A percentile compares a stretch with the other conserved stretches of the same genome.
Conservation (phyloP, 805 yeast genomes). For the Wickerhamomyces sydowiorum region DNA sequence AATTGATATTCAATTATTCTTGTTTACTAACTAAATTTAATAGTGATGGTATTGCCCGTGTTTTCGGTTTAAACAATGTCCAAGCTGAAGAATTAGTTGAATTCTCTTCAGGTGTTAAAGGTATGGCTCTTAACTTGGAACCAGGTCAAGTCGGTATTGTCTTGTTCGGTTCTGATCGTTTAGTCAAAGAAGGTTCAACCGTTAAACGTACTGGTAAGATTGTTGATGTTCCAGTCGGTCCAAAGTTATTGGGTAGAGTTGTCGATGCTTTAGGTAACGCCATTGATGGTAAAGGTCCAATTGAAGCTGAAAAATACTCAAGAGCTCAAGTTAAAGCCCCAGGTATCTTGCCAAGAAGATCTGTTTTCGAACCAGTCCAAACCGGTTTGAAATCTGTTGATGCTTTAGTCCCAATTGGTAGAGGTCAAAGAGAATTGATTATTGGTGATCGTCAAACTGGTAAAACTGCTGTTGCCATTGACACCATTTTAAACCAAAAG, state of each 20-base stretch:
- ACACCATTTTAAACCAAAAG: conserved; percentile 98
- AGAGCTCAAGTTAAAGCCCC: conserved; percentile 99
- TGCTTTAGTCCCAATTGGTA: conserved; percentile 98
- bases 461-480: conserved; percentile 98
- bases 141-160: conserved; percentile 99
- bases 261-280: conserved; percentile 99
- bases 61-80: conserved; percentile 98
- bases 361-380: conserved; percentile 99
- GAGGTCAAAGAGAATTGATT: conserved; percentile 99
- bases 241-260: conserved; percentile 96
- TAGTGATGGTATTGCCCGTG: conserved; percentile 99
- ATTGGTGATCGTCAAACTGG: conserved; percentile 99
- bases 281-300: conserved; percentile 99
- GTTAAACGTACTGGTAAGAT: conserved; percentile 99
- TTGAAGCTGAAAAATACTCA: conserved; percentile 73
- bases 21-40: conserved; percentile 34
- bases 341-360: conserved; percentile 99
- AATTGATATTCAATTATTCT: too few species aligned
- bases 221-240: conserved; percentile 99
- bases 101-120: conserved; percentile 98
- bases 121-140: conserved; percentile 99
- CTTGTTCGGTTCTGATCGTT: conserved; percentile 98
- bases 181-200: conserved; percentile 98
- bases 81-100: conserved; percentile 99
- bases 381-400: conserved; percentile 99